Conservation (phyloP, 495 filamentous ascomycete species). For the Xanthoparmelia taractica region DNA sequence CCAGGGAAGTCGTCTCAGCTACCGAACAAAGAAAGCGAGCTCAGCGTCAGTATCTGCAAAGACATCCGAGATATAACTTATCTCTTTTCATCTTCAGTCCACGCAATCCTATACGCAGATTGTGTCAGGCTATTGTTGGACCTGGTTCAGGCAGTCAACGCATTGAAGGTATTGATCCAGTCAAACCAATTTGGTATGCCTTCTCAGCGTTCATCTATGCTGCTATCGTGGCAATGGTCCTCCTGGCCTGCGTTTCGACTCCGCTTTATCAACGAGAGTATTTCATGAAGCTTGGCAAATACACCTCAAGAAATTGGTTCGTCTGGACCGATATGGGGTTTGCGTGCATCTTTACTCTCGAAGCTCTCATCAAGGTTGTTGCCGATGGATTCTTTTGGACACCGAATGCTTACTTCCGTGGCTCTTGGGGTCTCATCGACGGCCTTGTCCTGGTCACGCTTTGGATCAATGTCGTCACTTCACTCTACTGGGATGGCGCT, state of each 20-base stretch:
- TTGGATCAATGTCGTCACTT: conserved; percentile 88
- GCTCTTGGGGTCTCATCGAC: conserved; percentile 96
- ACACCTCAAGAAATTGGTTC: conserved; percentile 73
- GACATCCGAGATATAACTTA: conserved; percentile 87
- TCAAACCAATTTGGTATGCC: conserved; percentile 79
- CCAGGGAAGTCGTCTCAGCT: conserved; percentile 78
- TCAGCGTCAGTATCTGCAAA: conserved; percentile 80
- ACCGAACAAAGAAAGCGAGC: conserved; percentile 73
- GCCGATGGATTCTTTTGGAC: conserved; percentile 97
- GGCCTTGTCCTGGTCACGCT: conserved; percentile 86
- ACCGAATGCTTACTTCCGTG: conserved; percentile 92
- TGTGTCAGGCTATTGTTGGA: conserved; percentile 87
- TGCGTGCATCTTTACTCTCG: conserved; percentile 75
- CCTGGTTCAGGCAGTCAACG: conserved; percentile 81
- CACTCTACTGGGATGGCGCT: conserved; percentile 65
- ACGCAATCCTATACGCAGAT: conserved; percentile 61
- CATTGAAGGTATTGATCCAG: conserved; percentile 77
- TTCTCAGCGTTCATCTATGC: conserved; percentile 94
- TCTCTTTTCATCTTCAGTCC: conserved; percentile 82
- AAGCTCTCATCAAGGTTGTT: conserved; percentile 87
- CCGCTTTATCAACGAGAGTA: conserved; percentile 87
- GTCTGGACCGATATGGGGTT: conserved; percentile 87
- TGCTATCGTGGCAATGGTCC: conserved; percentile 91
- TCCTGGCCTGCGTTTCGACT: conserved; percentile 90
- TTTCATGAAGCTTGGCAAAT: conserved; percentile 46